Percentiles rank a stretch among this genome's conserved stretches.
Conservation (phyloP, 2,329 filamentous ascomycete genomes). For the Trichophyton simii region DNA sequence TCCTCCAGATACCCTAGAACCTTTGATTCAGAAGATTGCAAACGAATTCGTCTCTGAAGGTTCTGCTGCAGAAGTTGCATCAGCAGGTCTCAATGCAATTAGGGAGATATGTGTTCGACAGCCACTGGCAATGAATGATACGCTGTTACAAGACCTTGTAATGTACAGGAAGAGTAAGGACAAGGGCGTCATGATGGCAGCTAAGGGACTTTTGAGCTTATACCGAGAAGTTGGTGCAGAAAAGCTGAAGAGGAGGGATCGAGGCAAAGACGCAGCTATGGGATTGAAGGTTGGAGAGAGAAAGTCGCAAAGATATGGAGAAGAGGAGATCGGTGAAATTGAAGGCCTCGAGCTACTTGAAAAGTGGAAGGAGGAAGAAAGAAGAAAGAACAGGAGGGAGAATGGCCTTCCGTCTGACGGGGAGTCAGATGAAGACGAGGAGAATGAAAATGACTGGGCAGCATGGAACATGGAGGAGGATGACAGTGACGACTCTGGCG, state of each 20-base stretch:
- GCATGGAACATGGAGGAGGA: constrained; percentile 51
- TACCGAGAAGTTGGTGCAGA: constrained; percentile 87
- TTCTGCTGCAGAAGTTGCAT: constrained; percentile 75
- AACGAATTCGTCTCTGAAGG: constrained; percentile 98
- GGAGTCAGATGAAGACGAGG: constrained; percentile 48
- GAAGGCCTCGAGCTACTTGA: constrained; percentile 85
- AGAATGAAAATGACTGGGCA: constrained; percentile 44
- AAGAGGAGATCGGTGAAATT: constrained; percentile 67
- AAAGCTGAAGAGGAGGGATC: constrained; percentile 75
- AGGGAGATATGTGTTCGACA: constrained; percentile 87
- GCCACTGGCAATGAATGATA: constrained; percentile 91
- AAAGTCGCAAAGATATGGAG: constrained; percentile 68
- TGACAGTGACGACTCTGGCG: constrained; percentile 60
- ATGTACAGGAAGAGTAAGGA: constrained; percentile 96
- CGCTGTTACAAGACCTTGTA: constrained; percentile 86
- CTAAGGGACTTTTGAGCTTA: constrained; percentile 76
- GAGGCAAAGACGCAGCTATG: constrained; percentile 83
- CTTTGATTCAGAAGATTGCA: constrained; percentile 84
- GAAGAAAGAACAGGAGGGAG: constrained; percentile 57
- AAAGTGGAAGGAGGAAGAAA: constrained; percentile 87
- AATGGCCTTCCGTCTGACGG: constrained; percentile 52
- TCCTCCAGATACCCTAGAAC: constrained; percentile 82
- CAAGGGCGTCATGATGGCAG: constrained; percentile 98
- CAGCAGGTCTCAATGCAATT: constrained; percentile 87
- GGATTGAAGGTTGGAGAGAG: constrained; percentile 62